Evolutionary conservation across 208 protist genomes (phyloP).

Genomic region (Trypanosomatidae sp.): DNA sequence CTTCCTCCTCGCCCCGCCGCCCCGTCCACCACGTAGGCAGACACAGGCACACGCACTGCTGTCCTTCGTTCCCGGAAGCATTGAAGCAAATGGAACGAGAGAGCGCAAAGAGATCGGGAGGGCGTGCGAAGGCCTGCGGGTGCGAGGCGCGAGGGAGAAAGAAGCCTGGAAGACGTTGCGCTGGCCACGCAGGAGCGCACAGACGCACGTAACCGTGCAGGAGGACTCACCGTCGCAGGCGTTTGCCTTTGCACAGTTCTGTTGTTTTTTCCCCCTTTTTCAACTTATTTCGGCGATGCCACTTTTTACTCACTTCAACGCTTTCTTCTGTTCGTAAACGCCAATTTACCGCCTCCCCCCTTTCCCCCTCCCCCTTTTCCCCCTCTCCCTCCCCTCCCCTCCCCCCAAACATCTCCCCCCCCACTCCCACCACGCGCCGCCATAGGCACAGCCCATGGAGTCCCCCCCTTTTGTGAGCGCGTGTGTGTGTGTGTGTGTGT

Average conservation of each 20-base stretch:
- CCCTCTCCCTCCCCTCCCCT: neutral
- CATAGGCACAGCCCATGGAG: neutral
- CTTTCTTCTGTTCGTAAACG: neutral
- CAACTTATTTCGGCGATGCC: neutral
- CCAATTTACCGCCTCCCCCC: neutral
- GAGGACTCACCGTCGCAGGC: neutral
- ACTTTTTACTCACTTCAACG: neutral
- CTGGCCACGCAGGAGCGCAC: neutral
- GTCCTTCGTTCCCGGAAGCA: neutral
- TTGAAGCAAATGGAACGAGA: constrained; percentile 20
- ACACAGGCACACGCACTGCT: neutral
- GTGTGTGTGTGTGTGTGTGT: neutral
- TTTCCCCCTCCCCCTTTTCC: neutral
- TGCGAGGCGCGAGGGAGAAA: neutral
- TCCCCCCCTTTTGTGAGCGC: neutral
- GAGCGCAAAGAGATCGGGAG: neutral
- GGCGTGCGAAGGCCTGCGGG: no score
- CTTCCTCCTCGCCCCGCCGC: neutral
- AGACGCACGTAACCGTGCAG: constrained; percentile 5
- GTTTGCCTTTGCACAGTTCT: constrained; percentile 5
- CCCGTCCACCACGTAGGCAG: neutral
- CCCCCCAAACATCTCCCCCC: neutral
- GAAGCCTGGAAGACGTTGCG: neutral
- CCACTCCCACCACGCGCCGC: neutral
- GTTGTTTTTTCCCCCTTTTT: constrained; percentile 5